Percentiles rank a stretch among this genome's conserved stretches.
Evolutionary conservation across 257 asterid genomes (phyloP).

Genomic region (Haberlea rhodopensis): DNA sequence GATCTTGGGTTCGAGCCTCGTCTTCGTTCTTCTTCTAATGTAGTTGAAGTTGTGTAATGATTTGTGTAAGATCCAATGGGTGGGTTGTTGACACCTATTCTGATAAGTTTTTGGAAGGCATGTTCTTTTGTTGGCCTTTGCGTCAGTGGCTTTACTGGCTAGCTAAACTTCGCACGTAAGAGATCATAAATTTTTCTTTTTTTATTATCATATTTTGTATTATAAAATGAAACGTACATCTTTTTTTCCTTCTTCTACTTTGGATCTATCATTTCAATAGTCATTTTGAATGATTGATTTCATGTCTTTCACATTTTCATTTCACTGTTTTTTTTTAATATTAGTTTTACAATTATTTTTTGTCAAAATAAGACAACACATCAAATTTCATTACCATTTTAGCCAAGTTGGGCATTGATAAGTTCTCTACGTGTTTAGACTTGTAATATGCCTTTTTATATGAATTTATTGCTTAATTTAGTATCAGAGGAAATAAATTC

Average conservation of each 20-base stretch:
- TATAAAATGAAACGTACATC: constrained; percentile 2
- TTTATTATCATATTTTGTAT: not conserved
- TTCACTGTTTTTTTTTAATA: constrained; percentile 15
- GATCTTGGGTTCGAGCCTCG: no score
- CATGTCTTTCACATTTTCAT: constrained; percentile 29
- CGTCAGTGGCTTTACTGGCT: constrained; percentile 4
- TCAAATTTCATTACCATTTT: constrained; percentile 36
- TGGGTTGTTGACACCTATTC: no score
- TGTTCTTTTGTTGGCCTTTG: constrained; percentile 14
- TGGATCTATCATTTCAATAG: constrained; percentile 51
- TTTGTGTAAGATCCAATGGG: no score
- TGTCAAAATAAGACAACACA: constrained; percentile 31
- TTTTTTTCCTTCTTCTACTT: constrained; percentile 28
- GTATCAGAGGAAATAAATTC: no score
- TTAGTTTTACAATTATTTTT: constrained; percentile 22
- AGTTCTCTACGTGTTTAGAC: constrained; percentile 21
- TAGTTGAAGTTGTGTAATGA: no score
- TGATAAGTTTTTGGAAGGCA: not conserved
- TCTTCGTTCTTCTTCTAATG: no score
- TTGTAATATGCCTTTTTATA: not conserved
- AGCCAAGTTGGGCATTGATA: constrained; percentile 28
- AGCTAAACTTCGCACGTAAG: constrained; percentile 20
- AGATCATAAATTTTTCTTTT: not conserved
- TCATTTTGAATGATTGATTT: constrained; percentile 54
- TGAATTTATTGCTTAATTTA: no score